These are phyloP conservation scores for Usnea hakonensis DNA, from an alignment of 495 filamentous ascomycete species.

Conservation along the genomic window DNA sequence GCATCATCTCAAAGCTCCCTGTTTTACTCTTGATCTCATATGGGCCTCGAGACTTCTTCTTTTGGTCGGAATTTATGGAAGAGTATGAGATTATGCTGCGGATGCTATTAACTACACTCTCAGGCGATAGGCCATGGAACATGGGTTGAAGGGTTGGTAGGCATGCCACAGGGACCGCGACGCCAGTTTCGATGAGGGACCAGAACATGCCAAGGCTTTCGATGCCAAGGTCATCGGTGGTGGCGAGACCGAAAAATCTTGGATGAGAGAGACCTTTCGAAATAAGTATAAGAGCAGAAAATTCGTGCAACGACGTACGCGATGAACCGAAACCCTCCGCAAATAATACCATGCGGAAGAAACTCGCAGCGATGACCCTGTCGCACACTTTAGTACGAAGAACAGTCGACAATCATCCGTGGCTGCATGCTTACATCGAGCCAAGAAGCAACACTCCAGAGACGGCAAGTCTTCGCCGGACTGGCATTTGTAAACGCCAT, in stretches of 20 bases:
- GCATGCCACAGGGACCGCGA: neutral
- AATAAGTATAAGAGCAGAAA: no score
- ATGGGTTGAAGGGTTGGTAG: neutral
- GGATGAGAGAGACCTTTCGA: no score
- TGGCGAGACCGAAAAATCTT: no score
- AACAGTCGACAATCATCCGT: neutral
- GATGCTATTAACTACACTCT: conserved; percentile 1
- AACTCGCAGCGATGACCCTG: neutral
- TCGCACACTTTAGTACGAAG: neutral
- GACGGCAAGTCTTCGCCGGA: neutral
- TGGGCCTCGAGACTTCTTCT: no score
- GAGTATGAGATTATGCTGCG: conserved; percentile 4
- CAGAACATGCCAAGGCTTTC: neutral
- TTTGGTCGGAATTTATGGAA: no score
- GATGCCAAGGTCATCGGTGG: neutral
- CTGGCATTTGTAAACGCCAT: neutral
- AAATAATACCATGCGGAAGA: neutral
- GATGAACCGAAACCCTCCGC: no score
- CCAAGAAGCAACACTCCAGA: neutral
- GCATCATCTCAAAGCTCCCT: no score
- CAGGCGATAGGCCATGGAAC: neutral
- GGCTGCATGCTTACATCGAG: neutral
- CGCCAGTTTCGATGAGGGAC: neutral
- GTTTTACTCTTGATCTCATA: no score
- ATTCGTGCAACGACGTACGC: no score